phyloP scores from a whole-genome alignment of 73 alveolate genomes.

The Effrenium voratum region DNA sequence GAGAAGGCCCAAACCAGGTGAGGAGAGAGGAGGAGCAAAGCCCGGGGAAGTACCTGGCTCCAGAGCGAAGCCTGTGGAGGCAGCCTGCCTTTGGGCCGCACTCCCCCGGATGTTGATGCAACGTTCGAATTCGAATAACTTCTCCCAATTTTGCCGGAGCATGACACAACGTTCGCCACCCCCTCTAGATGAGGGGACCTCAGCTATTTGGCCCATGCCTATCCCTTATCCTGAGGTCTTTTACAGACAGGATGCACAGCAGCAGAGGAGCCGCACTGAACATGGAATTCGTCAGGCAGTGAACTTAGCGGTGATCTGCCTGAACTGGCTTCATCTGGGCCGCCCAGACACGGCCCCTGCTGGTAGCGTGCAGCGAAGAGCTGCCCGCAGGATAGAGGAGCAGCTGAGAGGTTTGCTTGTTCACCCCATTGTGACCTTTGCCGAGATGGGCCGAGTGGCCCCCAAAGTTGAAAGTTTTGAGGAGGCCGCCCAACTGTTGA shows the following conservation, averaged over 20 bases:
- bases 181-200: neutral
- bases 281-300: neutral
- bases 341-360: slow-evolving; percentile 4
- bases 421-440: neutral
- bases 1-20: no score
- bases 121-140: no score
- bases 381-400: neutral
- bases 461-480: neutral
- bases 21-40: no score
- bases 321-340: neutral
- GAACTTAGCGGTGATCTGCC: neutral
- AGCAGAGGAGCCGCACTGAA: no score
- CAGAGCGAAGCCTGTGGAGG: no score
- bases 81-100: no score
- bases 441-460: slow-evolving; percentile 2
- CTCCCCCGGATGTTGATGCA: no score
- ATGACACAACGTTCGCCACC: no score
- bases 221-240: neutral
- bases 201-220: neutral
- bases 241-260: neutral
- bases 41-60: no score
- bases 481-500: neutral
- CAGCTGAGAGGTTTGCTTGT: neutral
- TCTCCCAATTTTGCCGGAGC: no score
- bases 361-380: neutral